phyloP scores from a whole-genome alignment of 179 eudicot species.

The Vitellaria paradoxa region DNA sequence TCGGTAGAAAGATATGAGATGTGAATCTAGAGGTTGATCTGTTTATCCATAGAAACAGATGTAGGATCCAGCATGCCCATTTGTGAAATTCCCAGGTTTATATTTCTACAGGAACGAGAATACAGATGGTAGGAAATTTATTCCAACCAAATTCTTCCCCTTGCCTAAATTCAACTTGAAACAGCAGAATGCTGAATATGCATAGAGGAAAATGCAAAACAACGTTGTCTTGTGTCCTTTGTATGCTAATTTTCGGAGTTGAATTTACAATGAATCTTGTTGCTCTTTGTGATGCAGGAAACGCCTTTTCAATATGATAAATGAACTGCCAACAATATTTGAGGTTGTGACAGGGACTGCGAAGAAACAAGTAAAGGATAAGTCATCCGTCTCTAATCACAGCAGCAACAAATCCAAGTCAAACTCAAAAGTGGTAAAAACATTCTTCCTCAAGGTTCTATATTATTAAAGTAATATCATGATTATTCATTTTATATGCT shows the following conservation, averaged over 20 bases:
- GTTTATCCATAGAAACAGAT: too few species aligned
- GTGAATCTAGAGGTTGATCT: too few species aligned
- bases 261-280: background rate
- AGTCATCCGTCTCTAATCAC: slow-evolving; percentile 27
- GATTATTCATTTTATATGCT: background rate
- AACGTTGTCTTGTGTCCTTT: background rate
- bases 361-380: slow-evolving; percentile 45
- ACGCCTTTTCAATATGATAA: slow-evolving; percentile 47
- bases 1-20: too few species aligned
- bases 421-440: slow-evolving; percentile 25
- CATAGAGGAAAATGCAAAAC: background rate
- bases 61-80: too few species aligned
- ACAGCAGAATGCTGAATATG: background rate
- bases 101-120: too few species aligned
- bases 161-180: too few species aligned
- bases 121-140: too few species aligned
- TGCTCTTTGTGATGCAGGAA: slow-evolving; percentile 35
- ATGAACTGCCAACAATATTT: slow-evolving; percentile 51
- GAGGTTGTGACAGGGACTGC: slow-evolving; percentile 49
- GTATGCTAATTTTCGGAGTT: background rate
- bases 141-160: too few species aligned
- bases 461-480: background rate
- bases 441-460: background rate
- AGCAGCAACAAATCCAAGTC: slow-evolving; percentile 30
- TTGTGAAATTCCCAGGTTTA: too few species aligned